phyloP scores from a whole-genome alignment of 345 rosid genomes.

The Populus simonii region DNA sequence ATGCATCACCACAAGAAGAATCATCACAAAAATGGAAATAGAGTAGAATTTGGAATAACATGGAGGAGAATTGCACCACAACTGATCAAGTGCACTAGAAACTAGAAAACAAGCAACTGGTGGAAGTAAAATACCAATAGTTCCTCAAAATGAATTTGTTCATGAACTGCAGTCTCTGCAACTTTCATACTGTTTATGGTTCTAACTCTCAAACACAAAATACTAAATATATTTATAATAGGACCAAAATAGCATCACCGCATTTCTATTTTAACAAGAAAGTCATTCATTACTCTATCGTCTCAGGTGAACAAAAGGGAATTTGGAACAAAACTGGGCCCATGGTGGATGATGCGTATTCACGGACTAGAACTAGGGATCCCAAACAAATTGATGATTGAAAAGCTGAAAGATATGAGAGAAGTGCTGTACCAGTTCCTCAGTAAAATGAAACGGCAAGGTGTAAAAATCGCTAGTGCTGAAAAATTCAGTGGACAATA shows the following conservation, averaged over 20 bases:
- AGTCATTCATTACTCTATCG: neutral
- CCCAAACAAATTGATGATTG: too few relatives aligned
- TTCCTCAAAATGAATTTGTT: slow-evolving; percentile 14
- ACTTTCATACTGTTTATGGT: neutral
- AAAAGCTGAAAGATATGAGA: too few relatives aligned
- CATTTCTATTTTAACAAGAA: too few relatives aligned
- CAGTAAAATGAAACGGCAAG: too few relatives aligned
- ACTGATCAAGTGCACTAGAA: slow-evolving; percentile 23
- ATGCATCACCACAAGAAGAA: slow-evolving; percentile 22
- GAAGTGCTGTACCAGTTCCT: too few relatives aligned
- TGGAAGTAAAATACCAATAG: neutral
- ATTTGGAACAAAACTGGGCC: neutral
- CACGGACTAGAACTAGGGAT: too few relatives aligned
- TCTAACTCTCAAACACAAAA: neutral
- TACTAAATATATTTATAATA: neutral
- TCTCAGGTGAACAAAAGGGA: neutral
- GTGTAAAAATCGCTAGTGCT: too few relatives aligned
- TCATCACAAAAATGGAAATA: neutral
- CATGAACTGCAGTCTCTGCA: neutral
- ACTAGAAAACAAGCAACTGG: slow-evolving; percentile 13
- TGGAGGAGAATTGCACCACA: slow-evolving; percentile 15
- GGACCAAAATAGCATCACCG: too few relatives aligned
- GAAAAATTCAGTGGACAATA: too few relatives aligned
- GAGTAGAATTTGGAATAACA: neutral
- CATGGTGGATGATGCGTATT: neutral